These are phyloP conservation scores for Globisporangium nunn DNA, from an alignment of 352 stramenopile genomes.

Conservation along the genomic window DNA sequence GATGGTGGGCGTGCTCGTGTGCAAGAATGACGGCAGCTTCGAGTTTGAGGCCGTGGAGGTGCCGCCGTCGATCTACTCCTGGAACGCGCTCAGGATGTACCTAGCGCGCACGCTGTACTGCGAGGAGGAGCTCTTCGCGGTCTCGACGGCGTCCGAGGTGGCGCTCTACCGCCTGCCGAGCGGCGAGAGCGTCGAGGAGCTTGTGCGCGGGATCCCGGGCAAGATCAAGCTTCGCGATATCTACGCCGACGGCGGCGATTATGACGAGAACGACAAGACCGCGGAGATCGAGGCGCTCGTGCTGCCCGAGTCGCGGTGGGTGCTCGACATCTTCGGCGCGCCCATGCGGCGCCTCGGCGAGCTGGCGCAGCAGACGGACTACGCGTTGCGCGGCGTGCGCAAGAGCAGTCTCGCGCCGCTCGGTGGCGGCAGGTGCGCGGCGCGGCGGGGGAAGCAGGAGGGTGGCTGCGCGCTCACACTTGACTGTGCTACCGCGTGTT, in stretches of 20 bases:
- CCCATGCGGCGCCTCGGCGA: slow-evolving; percentile 43
- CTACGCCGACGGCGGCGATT: neutral
- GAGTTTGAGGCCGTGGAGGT: slow-evolving; percentile 51
- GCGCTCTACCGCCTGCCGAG: slow-evolving; percentile 50
- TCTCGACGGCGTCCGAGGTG: slow-evolving; percentile 46
- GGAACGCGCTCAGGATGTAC: slow-evolving; percentile 51
- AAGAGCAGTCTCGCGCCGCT: slow-evolving; percentile 17
- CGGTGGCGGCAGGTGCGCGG: slow-evolving; percentile 8
- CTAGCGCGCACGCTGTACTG: slow-evolving; percentile 55
- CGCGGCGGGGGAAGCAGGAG: neutral
- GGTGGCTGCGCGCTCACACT: neutral
- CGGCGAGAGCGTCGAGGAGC: slow-evolving; percentile 31
- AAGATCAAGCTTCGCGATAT: no score
- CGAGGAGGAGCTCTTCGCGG: slow-evolving; percentile 65
- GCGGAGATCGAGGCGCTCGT: slow-evolving; percentile 20
- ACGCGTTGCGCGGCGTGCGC: slow-evolving; percentile 42
- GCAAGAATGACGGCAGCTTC: slow-evolving; percentile 77
- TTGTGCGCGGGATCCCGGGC: neutral
- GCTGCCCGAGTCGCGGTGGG: slow-evolving; percentile 45
- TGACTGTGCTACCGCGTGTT: neutral
- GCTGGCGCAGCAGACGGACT: slow-evolving; percentile 49
- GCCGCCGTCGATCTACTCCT: slow-evolving; percentile 12
- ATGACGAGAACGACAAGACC: slow-evolving; percentile 4
- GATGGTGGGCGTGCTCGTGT: slow-evolving; percentile 58
- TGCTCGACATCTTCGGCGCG: slow-evolving; percentile 68